A percentile compares a stretch with the other conserved stretches of the same genome.
These are phyloP conservation scores for Penicillium sp. DNA, from an alignment of 2,329 filamentous ascomycete species.

Conservation along the genomic window DNA sequence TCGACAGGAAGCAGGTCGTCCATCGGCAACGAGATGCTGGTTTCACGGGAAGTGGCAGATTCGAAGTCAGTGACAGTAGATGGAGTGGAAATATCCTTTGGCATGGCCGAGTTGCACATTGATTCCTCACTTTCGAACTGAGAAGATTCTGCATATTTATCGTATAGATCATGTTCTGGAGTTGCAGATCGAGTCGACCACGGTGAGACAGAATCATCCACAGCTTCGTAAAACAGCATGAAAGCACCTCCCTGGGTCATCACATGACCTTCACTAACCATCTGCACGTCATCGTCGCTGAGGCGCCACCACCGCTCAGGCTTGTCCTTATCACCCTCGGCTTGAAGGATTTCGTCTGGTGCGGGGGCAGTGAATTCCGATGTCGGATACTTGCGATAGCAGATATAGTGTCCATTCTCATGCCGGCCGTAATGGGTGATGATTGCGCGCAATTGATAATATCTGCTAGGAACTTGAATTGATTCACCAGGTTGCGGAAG, in stretches of 20 bases:
- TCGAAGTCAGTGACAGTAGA: constrained; percentile 28
- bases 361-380: constrained; percentile 34
- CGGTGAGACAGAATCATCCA: constrained; percentile 42
- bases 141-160: constrained; percentile 15
- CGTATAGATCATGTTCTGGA: constrained; percentile 4
- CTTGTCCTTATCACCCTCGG: constrained; percentile 33
- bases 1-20: constrained; percentile 13
- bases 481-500: constrained; percentile 60
- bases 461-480: constrained; percentile 44
- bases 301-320: constrained; percentile 78
- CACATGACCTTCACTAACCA: constrained; percentile 70
- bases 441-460: constrained; percentile 78
- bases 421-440: constrained; percentile 88
- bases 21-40: constrained; percentile 24
- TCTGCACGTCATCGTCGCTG: constrained; percentile 80
- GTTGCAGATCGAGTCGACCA: background rate
- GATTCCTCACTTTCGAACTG: constrained; percentile 16
- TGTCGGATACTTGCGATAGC: constrained; percentile 69
- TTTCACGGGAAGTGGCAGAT: constrained; percentile 28
- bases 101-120: constrained; percentile 19
- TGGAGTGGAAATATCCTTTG: constrained; percentile 27
- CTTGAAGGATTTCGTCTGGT: constrained; percentile 32
- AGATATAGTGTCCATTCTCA: constrained; percentile 94
- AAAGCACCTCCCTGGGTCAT: constrained; percentile 79
- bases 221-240: constrained; percentile 92